Evolutionary conservation across 768 basidiomycete genomes (phyloP), one percentile per base, ranked within the genome.

Genomic region (Trametes villosa): DNA sequence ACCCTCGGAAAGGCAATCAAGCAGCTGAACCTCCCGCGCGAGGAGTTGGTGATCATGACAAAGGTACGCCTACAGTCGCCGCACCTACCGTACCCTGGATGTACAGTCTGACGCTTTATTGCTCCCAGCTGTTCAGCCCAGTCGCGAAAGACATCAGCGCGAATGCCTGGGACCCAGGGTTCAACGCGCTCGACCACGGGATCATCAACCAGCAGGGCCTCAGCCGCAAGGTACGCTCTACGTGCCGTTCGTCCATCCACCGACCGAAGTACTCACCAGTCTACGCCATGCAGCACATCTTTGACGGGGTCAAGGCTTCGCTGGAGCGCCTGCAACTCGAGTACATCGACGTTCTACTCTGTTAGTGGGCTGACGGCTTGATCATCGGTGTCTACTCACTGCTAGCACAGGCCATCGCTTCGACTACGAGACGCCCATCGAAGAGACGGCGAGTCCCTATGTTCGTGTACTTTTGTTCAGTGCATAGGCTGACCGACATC

Each of bases 311-410:
- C 15, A 61, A 61, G 41, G 36, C 33, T 46, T 77, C 76, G 48
- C 62, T 81, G 24, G 70, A 74, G 38, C 75, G 80, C 31, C 75
- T 81, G 44, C 76, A 78, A 54, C 68, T 72, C 47, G 84, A 86
- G 54, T 83, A 86, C 56, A 79, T 88, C 53, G 86, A 88, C 64
- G 62, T 87, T 5, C 74, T 86, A 24, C 85, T 81, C 67, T 80
- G 81, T 77, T 30, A 15, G 46, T 18, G 15, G 8, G 4, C 29
- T 30, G 12, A 47, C 2, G 7, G 11, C 8, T 47, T 6, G 33
- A 4, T n/a, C n/a, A n/a, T n/a, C n/a, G n/a, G n/a, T n/a, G n/a
- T n/a, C n/a, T n/a, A n/a, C n/a, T n/a, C n/a, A n/a, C n/a, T n/a
- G n/a, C n/a, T n/a, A n/a, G n/a, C n/a, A n/a, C n/a, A n/a, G n/a